Evolutionary conservation across 2,329 filamentous ascomycete species (phyloP), one percentile per base, ranked within the genome.

Genomic region (Colletotrichum lentis): DNA sequence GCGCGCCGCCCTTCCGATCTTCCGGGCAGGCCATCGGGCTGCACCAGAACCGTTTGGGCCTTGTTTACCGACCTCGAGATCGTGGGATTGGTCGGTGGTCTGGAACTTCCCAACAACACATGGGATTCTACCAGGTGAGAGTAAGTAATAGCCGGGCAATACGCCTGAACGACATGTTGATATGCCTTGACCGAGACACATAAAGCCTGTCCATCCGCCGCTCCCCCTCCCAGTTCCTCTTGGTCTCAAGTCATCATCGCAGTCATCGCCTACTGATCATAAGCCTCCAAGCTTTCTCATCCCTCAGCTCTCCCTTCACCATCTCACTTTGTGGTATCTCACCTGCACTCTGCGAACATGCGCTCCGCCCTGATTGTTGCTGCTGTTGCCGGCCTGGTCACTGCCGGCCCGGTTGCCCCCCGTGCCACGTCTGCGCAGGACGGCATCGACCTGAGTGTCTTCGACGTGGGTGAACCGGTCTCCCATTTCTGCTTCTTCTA

Each of bases 321-420:
- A 41, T 39, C 6, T 50, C 14, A 20, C 8, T 8, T 18, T 6
- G 5, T 10, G 18, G 20, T 46, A 31, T 7, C 3, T 10, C 22
- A 27, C 12, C 22, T 46, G 1, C 10, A 2, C 27, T 53, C 31
- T 53, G 27, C 27, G 8, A 52, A 39, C 0, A 64, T 68, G 65
- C 65, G 65, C 50, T 60, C 61, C 24, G 35, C 49, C 7, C 5
- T 68, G 31, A 41, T 68, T 24, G 3, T 68, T 12, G 65, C 54
- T 16, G 65, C 65, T 3, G 22, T 59, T 22, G 55, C 61, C 3
- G 49, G 65, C 61, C 12, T 68, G 3, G 10, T 62, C 12, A 14
- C 47, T 0, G 65, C 65, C 35, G 59, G 43, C n/a, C 65, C 65
- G 2, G 18, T 68, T 18, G 54, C n/a, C 4, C 43, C n/a, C 10